Evolutionary conservation across 2,329 filamentous ascomycete genomes (phyloP), one percentile per base, ranked within the genome.

Genomic region (Pseudocercospora vitis): DNA sequence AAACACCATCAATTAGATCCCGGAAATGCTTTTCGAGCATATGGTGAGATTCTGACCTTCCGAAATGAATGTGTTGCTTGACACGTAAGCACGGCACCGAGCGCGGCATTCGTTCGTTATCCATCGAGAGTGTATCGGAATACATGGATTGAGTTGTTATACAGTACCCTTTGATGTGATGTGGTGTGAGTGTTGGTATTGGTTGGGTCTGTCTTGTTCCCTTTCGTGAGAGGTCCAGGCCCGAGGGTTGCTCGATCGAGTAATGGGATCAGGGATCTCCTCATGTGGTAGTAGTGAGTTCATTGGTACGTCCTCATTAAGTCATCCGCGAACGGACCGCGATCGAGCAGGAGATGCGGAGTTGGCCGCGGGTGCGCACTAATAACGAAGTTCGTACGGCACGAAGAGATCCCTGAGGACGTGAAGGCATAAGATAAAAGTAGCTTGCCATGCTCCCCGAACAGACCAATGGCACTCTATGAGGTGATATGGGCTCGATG

Each of bases 391-490:
- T n/a, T n/a, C n/a, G n/a, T n/a, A n/a, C n/a, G n/a, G n/a, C n/a
- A n/a, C n/a, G n/a, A n/a, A n/a, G n/a, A n/a, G n/a, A n/a, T n/a
- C n/a, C n/a, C n/a, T n/a, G n/a, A n/a, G n/a, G n/a, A n/a, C n/a
- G n/a, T n/a, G n/a, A n/a, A n/a, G n/a, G n/a, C n/a, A n/a, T n/a
- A n/a, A n/a, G n/a, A n/a, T n/a, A n/a, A n/a, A n/a, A n/a, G n/a
- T n/a, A 79, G 71, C 0, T 83, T 72, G 47, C 79, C 74, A 65
- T 82, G 81, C 52, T 75, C 74, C 79, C 18, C 80, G 78, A 0
- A 83, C 80, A 58, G 80, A 81, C 81, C 81, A 83, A 66, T 83
- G 80, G 53, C 83, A 82, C 60, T 83, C 81, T 1, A 82, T 76
- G 8, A 48, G 52, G 14, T 48, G 52, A 4, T 55, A n/a, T 48